A percentile compares a stretch with the other conserved stretches of the same genome.
Conservation (phyloP, 208 protist species). For the Trypanosoma rangeli region DNA sequence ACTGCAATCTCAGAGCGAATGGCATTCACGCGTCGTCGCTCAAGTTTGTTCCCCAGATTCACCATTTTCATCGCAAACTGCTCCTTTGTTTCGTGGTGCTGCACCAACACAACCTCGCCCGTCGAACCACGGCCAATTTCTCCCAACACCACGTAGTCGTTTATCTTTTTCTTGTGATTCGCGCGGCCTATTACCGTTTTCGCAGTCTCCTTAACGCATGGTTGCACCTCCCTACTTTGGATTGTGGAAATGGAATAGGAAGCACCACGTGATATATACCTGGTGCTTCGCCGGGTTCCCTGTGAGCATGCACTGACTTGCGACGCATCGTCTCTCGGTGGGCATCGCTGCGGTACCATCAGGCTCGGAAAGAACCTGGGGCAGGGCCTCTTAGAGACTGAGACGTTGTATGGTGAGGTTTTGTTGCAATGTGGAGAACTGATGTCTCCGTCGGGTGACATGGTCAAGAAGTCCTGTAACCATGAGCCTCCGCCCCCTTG, state of each 20-base stretch:
- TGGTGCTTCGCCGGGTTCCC: neutral
- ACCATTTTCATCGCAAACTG: slow-evolving; percentile 71
- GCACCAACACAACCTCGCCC: slow-evolving; percentile 94
- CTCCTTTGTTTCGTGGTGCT: slow-evolving; percentile 51
- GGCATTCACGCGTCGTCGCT: slow-evolving; percentile 6
- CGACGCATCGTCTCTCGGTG: neutral
- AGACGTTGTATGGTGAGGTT: neutral
- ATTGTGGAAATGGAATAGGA: slow-evolving; percentile 14
- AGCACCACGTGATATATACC: slow-evolving; percentile 8
- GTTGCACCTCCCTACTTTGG: neutral
- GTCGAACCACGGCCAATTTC: slow-evolving; percentile 93
- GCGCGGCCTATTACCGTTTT: slow-evolving; percentile 20
- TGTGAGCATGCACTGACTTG: neutral
- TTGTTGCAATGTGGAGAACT: no score
- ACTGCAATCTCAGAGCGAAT: slow-evolving; percentile 70
- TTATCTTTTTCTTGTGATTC: slow-evolving; percentile 48
- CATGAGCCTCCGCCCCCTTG: neutral
- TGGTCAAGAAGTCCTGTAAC: neutral
- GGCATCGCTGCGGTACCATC: neutral
- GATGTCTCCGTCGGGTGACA: neutral
- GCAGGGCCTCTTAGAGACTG: neutral
- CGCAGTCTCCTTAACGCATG: slow-evolving; percentile 30
- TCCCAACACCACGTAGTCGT: slow-evolving; percentile 66
- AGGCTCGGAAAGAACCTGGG: neutral
- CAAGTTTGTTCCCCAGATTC: slow-evolving; percentile 18